Base-by-base conservation (phyloP, 2,329 filamentous ascomycete genomes). In the Graphium sp. region DNA sequence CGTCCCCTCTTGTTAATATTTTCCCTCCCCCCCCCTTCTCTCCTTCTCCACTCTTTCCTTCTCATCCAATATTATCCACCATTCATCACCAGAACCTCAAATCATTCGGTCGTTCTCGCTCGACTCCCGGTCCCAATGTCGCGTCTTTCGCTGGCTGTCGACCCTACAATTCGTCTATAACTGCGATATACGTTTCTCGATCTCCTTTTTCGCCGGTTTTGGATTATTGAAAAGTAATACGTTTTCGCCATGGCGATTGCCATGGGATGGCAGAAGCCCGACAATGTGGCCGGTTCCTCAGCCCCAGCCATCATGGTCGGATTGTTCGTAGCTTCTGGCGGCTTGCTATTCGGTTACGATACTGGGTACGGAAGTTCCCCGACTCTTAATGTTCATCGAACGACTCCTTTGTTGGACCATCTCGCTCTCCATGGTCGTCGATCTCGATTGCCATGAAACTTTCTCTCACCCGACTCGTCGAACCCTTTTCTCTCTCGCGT, bases 201-300 rank as follows among this genome's bases (percentile, higher is more conserved):
- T 22, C 12, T 22, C 20, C 12, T 22, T 4, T 22, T n/a, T n/a
- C n/a, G n/a, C n/a, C n/a, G n/a, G n/a, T n/a, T n/a, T n/a, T n/a
- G n/a, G n/a, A n/a, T n/a, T 61, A 58, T 58, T 67, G 63, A 67
- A 54, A 55, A 51, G 47, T 37, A 41, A 47, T 48, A 46, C 44
- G 41, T 44, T 48, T 53, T 52, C 56, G 59, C 62, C 63, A 72
- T 71, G 66, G 65, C 65, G 46, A 62, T 65, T 49, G 66, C 66
- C 66, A 72, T 72, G 66, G 66, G 67, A 55, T 76, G 70, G 71
- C 72, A 70, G 42, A 80, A 78, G 58, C 76, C 76, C 50, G 69
- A 75, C 54, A 75, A 75, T 62, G 73, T 77, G 50, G 68, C 74
- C 47, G 76, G 76, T 49, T 76, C 72, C 43, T 72, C 76, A 44